These are phyloP conservation scores for Garcileccinum viscosum DNA, from an alignment of 1,284 basidiomycete genomes.

Conservation along the genomic window DNA sequence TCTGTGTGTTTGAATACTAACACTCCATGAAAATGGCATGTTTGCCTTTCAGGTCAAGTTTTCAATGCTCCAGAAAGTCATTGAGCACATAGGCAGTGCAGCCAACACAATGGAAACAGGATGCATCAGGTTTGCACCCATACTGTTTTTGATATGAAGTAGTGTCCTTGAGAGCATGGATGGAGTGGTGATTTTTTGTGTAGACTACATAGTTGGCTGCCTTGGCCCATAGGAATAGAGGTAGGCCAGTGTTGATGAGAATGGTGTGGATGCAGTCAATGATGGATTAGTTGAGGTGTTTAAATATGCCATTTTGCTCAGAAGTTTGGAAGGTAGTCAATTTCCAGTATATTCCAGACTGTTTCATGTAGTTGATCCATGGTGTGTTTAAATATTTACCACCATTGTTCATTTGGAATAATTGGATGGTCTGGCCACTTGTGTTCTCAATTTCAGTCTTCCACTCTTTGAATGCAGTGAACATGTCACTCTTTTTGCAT, in stretches of 20 bases:
- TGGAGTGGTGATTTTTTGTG: not conserved
- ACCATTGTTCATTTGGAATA: not conserved
- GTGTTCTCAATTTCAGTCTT: not conserved
- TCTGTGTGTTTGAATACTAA: too few relatives aligned
- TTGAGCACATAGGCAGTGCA: too few relatives aligned
- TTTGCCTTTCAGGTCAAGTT: not conserved
- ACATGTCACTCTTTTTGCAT: not conserved
- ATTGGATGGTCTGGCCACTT: not conserved
- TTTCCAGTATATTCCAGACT: not conserved
- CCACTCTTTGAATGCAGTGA: not conserved
- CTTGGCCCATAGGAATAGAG: not conserved
- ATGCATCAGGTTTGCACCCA: not conserved
- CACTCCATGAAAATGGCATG: not conserved
- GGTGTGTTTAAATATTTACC: too few relatives aligned
- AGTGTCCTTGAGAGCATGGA: not conserved
- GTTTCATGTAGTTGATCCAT: not conserved
- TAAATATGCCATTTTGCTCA: not conserved
- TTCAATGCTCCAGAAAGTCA: not conserved
- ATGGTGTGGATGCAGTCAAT: not conserved
- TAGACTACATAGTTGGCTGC: not conserved
- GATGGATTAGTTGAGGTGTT: not conserved
- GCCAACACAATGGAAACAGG: not conserved
- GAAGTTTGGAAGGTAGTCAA: too few relatives aligned
- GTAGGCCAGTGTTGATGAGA: not conserved
- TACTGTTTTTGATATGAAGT: too few relatives aligned